These are phyloP conservation scores for Abrus precatorius DNA, from an alignment of 306 rosid species.

Conservation along the genomic window DNA sequence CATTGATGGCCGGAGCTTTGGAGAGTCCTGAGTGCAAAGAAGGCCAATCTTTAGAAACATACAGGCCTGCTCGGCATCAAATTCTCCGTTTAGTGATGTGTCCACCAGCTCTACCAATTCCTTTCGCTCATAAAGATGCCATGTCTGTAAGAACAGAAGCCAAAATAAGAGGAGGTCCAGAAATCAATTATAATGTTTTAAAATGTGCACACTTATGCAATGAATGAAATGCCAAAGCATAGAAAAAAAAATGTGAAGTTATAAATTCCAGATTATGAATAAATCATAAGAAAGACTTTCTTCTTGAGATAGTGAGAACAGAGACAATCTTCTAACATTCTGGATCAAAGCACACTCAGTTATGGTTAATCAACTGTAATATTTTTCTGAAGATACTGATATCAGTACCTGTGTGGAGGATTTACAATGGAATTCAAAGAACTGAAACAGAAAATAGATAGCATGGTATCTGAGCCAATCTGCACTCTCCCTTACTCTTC, in stretches of 20 bases:
- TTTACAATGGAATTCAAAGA: neutral
- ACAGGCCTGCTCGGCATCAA: conserved; percentile 87
- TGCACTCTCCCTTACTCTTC: neutral
- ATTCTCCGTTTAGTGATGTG: conserved; percentile 67
- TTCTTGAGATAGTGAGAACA: neutral
- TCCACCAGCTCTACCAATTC: conserved; percentile 76
- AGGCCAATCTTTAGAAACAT: conserved; percentile 80
- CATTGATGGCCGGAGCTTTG: conserved; percentile 89
- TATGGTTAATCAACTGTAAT: neutral
- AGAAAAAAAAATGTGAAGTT: conserved; percentile 25
- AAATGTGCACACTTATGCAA: conserved; percentile 23
- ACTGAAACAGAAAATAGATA: neutral
- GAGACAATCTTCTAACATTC: neutral
- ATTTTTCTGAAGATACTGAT: neutral
- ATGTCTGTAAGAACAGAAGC: conserved; percentile 64
- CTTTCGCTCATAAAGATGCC: conserved; percentile 73
- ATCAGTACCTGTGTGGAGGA: neutral
- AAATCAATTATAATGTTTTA: conserved; percentile 22
- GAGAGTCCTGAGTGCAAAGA: conserved; percentile 92
- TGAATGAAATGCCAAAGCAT: conserved; percentile 23
- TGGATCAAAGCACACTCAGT: neutral
- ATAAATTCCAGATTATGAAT: neutral
- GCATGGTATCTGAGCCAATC: neutral
- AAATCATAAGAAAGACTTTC: neutral
- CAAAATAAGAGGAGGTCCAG: conserved; percentile 27